Conservation (phyloP, 768 basidiomycete genomes). For the Lactarius quietus region DNA sequence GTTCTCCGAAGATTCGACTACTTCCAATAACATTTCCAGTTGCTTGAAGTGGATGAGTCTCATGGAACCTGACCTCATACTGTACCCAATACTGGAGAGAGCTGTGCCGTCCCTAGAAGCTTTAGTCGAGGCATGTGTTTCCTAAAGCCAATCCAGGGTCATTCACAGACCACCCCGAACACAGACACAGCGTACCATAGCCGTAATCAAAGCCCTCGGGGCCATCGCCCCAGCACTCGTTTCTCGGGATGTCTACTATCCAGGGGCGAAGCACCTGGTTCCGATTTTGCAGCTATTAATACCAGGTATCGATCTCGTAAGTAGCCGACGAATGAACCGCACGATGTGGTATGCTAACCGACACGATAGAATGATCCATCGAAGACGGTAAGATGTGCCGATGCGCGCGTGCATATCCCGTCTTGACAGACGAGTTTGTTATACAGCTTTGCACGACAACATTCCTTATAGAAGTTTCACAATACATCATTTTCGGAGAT, state of each 20-base stretch:
- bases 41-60: conserved; percentile 78
- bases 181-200: conserved; percentile 79
- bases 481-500: conserved; percentile 72
- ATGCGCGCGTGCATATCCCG: background rate
- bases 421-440: conserved; percentile 11
- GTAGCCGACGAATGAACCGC: conserved; percentile 27
- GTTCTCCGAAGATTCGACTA: conserved; percentile 79
- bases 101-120: conserved; percentile 86
- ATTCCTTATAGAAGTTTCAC: conserved; percentile 70
- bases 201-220: conserved; percentile 81
- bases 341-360: background rate
- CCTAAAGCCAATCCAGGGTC: background rate
- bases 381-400: conserved; percentile 54
- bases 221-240: conserved; percentile 78
- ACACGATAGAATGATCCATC: conserved; percentile 63
- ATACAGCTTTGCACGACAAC: conserved; percentile 66
- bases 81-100: conserved; percentile 77
- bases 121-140: conserved; percentile 63
- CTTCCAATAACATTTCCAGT: conserved; percentile 71
- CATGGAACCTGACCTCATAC: conserved; percentile 83
- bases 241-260: conserved; percentile 74
- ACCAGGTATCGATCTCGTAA: conserved; percentile 82
- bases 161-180: conserved; percentile 8
- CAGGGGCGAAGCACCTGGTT: conserved; percentile 77
- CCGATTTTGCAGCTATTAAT: conserved; percentile 77